phyloP scores from a whole-genome alignment of 208 protist species.

The Leishmania gerbilli region DNA sequence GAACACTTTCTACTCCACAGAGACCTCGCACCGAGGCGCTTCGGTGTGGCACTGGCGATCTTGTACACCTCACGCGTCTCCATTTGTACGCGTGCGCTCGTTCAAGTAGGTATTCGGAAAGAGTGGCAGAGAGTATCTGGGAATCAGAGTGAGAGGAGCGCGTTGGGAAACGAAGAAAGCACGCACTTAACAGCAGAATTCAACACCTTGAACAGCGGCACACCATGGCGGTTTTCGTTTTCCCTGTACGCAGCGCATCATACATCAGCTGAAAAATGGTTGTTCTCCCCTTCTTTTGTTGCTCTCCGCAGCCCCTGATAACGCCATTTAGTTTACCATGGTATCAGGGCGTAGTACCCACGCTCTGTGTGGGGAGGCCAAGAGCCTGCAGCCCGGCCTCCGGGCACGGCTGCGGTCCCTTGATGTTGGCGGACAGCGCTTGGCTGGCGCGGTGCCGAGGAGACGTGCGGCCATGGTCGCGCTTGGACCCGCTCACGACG shows the following conservation, averaged over 20 bases:
- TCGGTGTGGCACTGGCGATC: neutral
- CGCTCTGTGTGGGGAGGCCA: no score
- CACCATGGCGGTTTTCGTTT: neutral
- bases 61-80: neutral
- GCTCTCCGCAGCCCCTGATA: neutral
- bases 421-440: neutral
- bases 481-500: neutral
- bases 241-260: neutral
- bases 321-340: neutral
- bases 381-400: neutral
- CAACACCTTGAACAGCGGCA: neutral
- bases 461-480: neutral
- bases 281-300: neutral
- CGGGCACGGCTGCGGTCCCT: neutral
- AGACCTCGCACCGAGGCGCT: neutral
- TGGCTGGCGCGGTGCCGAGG: neutral
- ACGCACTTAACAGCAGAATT: neutral
- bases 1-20: neutral
- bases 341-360: neutral
- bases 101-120: neutral
- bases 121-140: neutral
- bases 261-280: neutral
- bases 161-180: no score
- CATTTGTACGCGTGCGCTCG: neutral
- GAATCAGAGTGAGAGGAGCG: no score